These are phyloP conservation scores for Candida gorgasii DNA, from an alignment of 805 yeast genomes.

Conservation along the genomic window DNA sequence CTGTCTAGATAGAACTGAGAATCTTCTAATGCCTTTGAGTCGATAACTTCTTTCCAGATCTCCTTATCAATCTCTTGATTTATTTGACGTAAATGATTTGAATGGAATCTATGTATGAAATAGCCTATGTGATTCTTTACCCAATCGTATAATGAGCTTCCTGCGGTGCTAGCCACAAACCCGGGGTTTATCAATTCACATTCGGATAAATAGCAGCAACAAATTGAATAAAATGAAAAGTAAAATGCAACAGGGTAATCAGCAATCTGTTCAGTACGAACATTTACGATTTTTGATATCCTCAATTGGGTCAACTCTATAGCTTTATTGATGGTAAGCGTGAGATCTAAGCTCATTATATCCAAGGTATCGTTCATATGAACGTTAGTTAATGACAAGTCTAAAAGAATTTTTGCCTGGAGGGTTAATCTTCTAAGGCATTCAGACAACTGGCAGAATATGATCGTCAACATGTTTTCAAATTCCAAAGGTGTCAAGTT, in stretches of 20 bases:
- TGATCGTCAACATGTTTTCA: constrained; percentile 62
- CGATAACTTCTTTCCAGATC: constrained; percentile 76
- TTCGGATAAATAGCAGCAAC: constrained; percentile 71
- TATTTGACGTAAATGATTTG: constrained; percentile 47
- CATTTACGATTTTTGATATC: constrained; percentile 73
- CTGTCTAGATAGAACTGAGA: constrained; percentile 28
- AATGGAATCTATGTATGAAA: constrained; percentile 58
- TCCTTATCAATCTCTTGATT: constrained; percentile 61
- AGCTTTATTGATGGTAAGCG: constrained; percentile 62
- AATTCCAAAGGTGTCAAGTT: constrained; percentile 74
- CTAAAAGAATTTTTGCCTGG: constrained; percentile 79
- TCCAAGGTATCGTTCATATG: constrained; percentile 26
- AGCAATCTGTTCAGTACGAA: constrained; percentile 71
- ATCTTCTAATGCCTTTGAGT: constrained; percentile 35
- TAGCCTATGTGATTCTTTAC: constrained; percentile 65
- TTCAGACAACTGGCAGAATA: constrained; percentile 66
- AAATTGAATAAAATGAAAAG: constrained; percentile 62
- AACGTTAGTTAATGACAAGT: constrained; percentile 51
- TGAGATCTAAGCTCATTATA: constrained; percentile 65
- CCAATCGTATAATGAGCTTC: constrained; percentile 57
- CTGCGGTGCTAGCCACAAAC: constrained; percentile 52
- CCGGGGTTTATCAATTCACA: constrained; percentile 82
- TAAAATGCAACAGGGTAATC: constrained; percentile 60
- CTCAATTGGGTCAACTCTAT: constrained; percentile 74
- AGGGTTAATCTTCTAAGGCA: constrained; percentile 69